These are phyloP conservation scores for Curvularia sp. DNA, from an alignment of 2,329 filamentous ascomycete genomes.

Conservation along the genomic window DNA sequence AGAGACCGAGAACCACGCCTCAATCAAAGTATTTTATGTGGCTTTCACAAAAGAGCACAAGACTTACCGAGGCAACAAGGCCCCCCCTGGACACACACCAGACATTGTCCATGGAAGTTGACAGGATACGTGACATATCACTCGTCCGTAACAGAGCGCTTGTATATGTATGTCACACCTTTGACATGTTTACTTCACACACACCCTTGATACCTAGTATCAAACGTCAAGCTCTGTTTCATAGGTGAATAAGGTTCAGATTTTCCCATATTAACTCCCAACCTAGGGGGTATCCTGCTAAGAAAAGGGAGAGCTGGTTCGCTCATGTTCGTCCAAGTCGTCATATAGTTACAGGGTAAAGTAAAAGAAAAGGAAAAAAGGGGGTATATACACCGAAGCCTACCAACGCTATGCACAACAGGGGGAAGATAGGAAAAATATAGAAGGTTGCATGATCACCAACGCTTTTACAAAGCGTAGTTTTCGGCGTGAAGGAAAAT, in stretches of 20 bases:
- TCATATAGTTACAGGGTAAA: conserved; percentile 23
- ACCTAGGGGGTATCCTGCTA: conserved; percentile 19
- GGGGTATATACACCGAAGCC: conserved; percentile 33
- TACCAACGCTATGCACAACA: conserved; percentile 41
- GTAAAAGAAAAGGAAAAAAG: conserved; percentile 17
- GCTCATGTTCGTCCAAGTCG: conserved; percentile 6
- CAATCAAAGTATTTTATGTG: neutral
- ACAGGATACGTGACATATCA: neutral
- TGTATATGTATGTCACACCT: neutral
- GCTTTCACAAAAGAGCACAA: conserved; percentile 9
- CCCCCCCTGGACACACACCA: conserved; percentile 3
- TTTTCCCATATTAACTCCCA: neutral
- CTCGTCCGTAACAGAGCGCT: neutral
- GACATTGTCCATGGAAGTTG: neutral
- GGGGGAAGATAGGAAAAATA: conserved; percentile 9
- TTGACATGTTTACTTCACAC: neutral
- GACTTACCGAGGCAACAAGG: conserved; percentile 14
- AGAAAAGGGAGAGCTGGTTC: conserved; percentile 12
- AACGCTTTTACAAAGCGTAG: conserved; percentile 73
- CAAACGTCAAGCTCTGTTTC: conserved; percentile 1
- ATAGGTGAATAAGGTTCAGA: neutral
- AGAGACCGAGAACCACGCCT: conserved; percentile 13
- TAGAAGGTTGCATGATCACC: conserved; percentile 1
- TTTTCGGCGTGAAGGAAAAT: conserved; percentile 96
- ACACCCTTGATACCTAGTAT: neutral